Evolutionary conservation across 768 basidiomycete species (phyloP), one percentile per base, ranked within the genome.

Genomic region (Leccinum aurantiacum): DNA sequence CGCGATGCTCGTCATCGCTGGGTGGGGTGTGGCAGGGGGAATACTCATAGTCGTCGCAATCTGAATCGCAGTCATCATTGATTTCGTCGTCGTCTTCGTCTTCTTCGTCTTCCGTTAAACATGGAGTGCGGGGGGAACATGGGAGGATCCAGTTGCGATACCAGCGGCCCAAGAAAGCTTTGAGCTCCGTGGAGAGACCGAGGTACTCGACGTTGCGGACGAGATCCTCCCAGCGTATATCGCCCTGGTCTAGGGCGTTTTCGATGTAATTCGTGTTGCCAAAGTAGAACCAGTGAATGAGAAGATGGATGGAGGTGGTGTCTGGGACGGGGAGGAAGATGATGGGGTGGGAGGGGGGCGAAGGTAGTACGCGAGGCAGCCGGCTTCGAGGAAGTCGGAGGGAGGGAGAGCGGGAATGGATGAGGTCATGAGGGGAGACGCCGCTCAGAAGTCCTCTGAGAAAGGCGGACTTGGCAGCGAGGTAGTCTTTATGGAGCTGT

Each of bases 151-250:
- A 89, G 27, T 79, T 77, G 56, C 81, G 77, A 73, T 89, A 92
- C 88, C 90, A 95, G 58, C 78, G 80, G 0, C 88, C 85, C 52
- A 94, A 78, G 68, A 90, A 90, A 15, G 86, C 74, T 71, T 91
- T 93, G 73, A 95, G 85, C 48, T 90, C 87, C 17, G 84, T 76
- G 55, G 84, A 79, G 62, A 95, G 81, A 19, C 86, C 88, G 53
- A 96, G 86, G 69, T 92, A 95, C 70, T 95, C 93, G 69, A 89
- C 92, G 71, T 95, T 96, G 60, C 89, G 85, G 19, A 91, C 91
- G 61, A 95, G 78, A 29, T 91, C 91, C 66, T 94, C 90, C 93
- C 93, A 95, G 51, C 84, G 83, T 49, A 93, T 80, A 54, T 79
- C 72, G 19, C 88, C 86, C 19, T 78, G 75, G 61, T 84, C 82